Percentiles rank a stretch among this genome's conserved stretches.
Conservation (phyloP, 2,329 filamentous ascomycete species). For the Pyricularia grisea region DNA sequence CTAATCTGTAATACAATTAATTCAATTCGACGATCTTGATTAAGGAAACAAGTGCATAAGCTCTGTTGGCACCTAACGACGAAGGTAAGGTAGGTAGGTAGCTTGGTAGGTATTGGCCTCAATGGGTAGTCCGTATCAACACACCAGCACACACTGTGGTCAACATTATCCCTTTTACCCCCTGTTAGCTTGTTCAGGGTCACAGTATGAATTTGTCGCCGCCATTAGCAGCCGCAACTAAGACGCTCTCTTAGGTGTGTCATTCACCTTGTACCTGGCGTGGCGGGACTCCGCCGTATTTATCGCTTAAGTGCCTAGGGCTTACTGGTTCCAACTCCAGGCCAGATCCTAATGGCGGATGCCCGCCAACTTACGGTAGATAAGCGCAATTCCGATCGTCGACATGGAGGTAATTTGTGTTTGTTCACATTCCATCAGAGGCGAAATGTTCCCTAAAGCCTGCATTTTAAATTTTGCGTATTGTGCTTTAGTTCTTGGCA, state of each 20-base stretch:
- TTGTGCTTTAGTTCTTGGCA: too few relatives aligned
- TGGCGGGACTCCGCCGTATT: background rate
- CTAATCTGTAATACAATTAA: background rate
- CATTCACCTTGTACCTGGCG: background rate
- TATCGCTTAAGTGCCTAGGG: background rate
- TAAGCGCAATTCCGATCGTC: background rate
- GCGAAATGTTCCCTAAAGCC: too few relatives aligned
- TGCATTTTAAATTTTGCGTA: too few relatives aligned
- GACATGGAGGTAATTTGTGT: too few relatives aligned
- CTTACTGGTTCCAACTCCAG: background rate
- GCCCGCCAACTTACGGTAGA: background rate
- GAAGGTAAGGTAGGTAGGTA: too few relatives aligned
- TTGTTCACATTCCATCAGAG: background rate
- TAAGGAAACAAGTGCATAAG: too few relatives aligned
- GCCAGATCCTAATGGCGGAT: too few relatives aligned
- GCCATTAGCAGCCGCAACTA: too few relatives aligned
- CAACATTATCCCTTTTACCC: too few relatives aligned
- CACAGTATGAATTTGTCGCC: background rate
- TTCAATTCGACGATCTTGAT: background rate
- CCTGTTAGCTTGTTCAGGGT: background rate
- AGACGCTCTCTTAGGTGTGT: too few relatives aligned
- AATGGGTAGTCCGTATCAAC: too few relatives aligned
- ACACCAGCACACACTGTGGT: background rate
- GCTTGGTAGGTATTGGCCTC: too few relatives aligned
- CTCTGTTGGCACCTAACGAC: background rate